Evolutionary conservation across 140 eudicot species (phyloP).

Genomic region (Erigeron philadelphicus): DNA sequence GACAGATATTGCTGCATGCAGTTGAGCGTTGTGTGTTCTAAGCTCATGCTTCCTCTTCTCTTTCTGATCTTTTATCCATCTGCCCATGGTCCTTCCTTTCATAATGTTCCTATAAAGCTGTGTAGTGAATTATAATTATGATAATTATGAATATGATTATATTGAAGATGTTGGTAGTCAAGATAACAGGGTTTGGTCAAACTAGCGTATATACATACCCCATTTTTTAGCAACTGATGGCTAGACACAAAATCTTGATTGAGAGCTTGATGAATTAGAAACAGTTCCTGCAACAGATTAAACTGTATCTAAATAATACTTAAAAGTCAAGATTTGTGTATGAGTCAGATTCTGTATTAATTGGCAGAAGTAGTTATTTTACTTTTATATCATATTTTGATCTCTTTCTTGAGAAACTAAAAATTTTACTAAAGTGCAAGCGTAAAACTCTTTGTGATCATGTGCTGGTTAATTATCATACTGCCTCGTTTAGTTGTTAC

Average conservation of each 20-base stretch:
- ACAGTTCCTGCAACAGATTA: slow-evolving; percentile 52
- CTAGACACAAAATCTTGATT: slow-evolving; percentile 53
- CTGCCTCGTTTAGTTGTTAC: background rate
- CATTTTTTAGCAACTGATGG: slow-evolving; percentile 67
- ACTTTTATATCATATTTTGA: background rate
- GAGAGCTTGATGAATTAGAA: slow-evolving; percentile 72
- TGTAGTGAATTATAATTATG: background rate
- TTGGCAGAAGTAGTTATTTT: background rate
- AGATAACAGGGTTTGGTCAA: background rate
- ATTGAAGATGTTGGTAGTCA: background rate
- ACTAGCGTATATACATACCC: slow-evolving; percentile 41
- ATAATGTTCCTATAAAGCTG: slow-evolving; percentile 61
- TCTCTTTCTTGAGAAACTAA: background rate
- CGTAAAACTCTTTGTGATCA: background rate
- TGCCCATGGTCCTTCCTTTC: slow-evolving; percentile 73
- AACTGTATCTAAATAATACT: slow-evolving; percentile 11
- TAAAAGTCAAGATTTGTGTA: background rate
- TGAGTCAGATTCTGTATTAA: background rate
- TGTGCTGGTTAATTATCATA: background rate
- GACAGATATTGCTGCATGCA: slow-evolving; percentile 86
- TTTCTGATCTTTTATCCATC: slow-evolving; percentile 81
- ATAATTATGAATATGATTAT: background rate
- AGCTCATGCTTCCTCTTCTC: slow-evolving; percentile 73
- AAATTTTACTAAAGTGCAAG: background rate
- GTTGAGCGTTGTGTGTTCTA: slow-evolving; percentile 76